These are phyloP conservation scores for Candida michaelii DNA, from an alignment of 805 yeast species.

Conservation along the genomic window DNA sequence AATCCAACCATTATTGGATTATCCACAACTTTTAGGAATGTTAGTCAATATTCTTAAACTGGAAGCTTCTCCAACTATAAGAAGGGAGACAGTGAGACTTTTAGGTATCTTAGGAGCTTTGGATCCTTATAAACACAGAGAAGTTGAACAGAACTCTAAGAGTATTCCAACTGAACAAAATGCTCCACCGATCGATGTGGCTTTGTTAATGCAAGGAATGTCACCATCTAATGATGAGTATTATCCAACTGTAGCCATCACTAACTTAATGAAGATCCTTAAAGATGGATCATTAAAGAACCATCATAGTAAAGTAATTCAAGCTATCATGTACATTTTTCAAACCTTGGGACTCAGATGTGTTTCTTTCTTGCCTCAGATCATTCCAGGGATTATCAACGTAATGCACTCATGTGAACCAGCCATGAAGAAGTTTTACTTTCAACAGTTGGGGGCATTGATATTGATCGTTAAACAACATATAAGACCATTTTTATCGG, in stretches of 20 bases:
- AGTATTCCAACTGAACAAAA: constrained; percentile 65
- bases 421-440: constrained; percentile 79
- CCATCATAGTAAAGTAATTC: constrained; percentile 91
- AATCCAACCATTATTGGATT: constrained; percentile 86
- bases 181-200: constrained; percentile 88
- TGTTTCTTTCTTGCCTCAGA: constrained; percentile 83
- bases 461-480: constrained; percentile 85
- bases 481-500: constrained; percentile 76
- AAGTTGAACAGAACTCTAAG: constrained; percentile 73
- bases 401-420: constrained; percentile 84
- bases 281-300: constrained; percentile 81
- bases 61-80: constrained; percentile 69
- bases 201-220: constrained; percentile 87
- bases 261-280: constrained; percentile 76
- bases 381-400: constrained; percentile 80
- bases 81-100: constrained; percentile 85
- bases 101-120: constrained; percentile 94
- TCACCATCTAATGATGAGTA: constrained; percentile 92
- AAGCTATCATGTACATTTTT: constrained; percentile 88
- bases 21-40: constrained; percentile 84
- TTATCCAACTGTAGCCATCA: constrained; percentile 92
- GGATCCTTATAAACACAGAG: constrained; percentile 94
- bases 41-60: constrained; percentile 78
- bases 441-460: constrained; percentile 81
- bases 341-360: constrained; percentile 86